Conservation (phyloP, 2,329 filamentous ascomycete genomes). For the Dactylella cylindrospora region DNA sequence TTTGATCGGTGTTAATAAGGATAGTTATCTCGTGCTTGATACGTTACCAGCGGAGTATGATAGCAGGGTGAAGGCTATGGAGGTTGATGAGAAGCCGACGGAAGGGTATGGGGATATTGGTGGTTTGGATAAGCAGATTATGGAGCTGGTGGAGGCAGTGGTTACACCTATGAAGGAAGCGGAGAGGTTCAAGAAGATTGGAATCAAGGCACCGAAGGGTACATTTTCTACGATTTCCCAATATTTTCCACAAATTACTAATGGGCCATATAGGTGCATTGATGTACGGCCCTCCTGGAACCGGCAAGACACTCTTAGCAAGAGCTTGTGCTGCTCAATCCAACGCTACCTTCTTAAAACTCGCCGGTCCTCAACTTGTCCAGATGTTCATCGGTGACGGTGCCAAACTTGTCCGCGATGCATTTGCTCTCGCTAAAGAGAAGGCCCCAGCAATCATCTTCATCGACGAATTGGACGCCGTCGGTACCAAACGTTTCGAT, state of each 20-base stretch:
- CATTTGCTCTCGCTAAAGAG: slow-evolving; percentile 95
- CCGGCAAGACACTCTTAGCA: slow-evolving; percentile 86
- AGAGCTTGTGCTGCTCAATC: slow-evolving; percentile 96
- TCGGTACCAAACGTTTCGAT: slow-evolving; percentile 99
- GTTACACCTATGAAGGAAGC: slow-evolving; percentile 99
- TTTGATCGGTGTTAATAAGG: slow-evolving; percentile 97
- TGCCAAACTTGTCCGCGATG: slow-evolving; percentile 94
- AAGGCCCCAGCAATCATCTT: slow-evolving; percentile 99
- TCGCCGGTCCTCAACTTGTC: slow-evolving; percentile 93
- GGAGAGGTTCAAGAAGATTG: slow-evolving; percentile 98
- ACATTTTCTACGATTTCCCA: slow-evolving; percentile 50
- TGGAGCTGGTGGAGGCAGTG: slow-evolving; percentile 95
- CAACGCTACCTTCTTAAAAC: slow-evolving; percentile 97
- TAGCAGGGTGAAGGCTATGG: slow-evolving; percentile 98
- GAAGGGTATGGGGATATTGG: slow-evolving; percentile 99
- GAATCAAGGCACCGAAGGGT: slow-evolving; percentile 99
- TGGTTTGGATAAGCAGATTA: slow-evolving; percentile 97
- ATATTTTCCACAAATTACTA: slow-evolving; percentile 43
- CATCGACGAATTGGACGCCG: slow-evolving; percentile 95
- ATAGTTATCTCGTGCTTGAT: slow-evolving; percentile 95
- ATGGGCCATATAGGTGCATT: slow-evolving; percentile 68
- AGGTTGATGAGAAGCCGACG: slow-evolving; percentile 98
- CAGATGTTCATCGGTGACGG: slow-evolving; percentile 99
- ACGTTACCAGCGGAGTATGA: slow-evolving; percentile 97
- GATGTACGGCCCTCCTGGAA: slow-evolving; percentile 95